Evolutionary conservation across 257 asterid genomes (phyloP), one percentile per base, ranked within the genome.

Genomic region (Gynochthodes officinalis): DNA sequence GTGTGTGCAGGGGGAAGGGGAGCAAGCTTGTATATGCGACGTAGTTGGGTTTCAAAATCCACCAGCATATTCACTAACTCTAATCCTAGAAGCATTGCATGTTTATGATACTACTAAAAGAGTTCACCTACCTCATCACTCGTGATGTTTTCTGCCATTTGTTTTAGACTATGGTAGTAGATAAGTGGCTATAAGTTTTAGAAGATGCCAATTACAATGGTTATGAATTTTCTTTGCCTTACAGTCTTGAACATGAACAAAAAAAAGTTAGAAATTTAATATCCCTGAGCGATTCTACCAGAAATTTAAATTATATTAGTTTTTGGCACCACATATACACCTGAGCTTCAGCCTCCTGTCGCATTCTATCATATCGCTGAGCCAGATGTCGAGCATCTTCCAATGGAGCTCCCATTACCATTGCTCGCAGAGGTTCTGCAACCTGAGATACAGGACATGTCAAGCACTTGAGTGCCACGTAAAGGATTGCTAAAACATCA

Each of bases 301-400:
- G 49, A 52, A 65, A 62, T 14, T 1, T 42, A 49, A 42, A 10
- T 52, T 23, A 25, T 9, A 53, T 13, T 32, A 61, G 37, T 6
- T 33, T 53, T 44, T 30, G 35, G 43, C 42, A 53, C 64, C 76
- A 55, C 67, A 48, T n/a, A 63, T 46, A 53, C 85, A 95, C 99
- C 99, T 95, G 99, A 82, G 96, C 93, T 83, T 95, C 99, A 25
- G 97, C 93, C 77, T 95, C 99, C 83, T 95, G 99, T 54, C 98
- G 88, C 97, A 95, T 86, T 85, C 95, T 85, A 78, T 92, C 98
- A 81, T 95, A 95, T 76, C 99, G 82, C 83, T 95, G 99, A 67
- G 99, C 98, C 35, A 95, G 97, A 86, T 92, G 99, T 55, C 99
- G 95, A 82, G 99, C 99, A 90, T 95, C 98, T 81, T 95, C 99